Conservation (phyloP, 106 monocot species). For the Posidonia australis region DNA sequence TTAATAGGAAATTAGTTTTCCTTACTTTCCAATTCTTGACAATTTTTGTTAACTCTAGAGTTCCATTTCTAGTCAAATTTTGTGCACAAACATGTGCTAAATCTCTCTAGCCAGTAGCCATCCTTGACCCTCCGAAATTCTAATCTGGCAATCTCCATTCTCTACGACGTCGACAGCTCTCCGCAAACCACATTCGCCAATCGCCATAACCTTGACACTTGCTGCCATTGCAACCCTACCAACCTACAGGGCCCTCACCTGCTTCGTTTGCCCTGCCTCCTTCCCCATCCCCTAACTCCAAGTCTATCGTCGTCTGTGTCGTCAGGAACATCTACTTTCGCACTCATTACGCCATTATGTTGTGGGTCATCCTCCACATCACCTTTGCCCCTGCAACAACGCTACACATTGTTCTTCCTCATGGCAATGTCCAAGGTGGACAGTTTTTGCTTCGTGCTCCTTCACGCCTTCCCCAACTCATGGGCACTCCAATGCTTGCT, state of each 20-base stretch:
- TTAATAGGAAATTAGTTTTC: too few relatives aligned
- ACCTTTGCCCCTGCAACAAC: slow-evolving; percentile 11
- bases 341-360: slow-evolving; percentile 10
- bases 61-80: too few relatives aligned
- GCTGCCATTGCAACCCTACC: too few relatives aligned
- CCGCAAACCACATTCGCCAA: too few relatives aligned
- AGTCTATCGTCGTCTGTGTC: slow-evolving; percentile 12
- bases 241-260: slow-evolving; percentile 10
- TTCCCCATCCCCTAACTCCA: slow-evolving; percentile 13
- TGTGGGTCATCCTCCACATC: slow-evolving; percentile 12
- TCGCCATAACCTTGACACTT: too few relatives aligned
- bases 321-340: slow-evolving; percentile 20
- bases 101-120: too few relatives aligned
- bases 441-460: slow-evolving; percentile 4
- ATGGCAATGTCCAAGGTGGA: slow-evolving; percentile 11
- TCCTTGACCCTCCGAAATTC: too few relatives aligned
- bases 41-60: too few relatives aligned
- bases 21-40: too few relatives aligned
- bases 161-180: too few relatives aligned
- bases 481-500: slow-evolving; percentile 5
- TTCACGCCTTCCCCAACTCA: slow-evolving; percentile 11
- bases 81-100: too few relatives aligned
- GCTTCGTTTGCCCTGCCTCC: slow-evolving; percentile 5
- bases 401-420: slow-evolving; percentile 10
- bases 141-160: too few relatives aligned